Base-by-base conservation (phyloP, 139 green algal genomes). In the Asterochloris erici region DNA sequence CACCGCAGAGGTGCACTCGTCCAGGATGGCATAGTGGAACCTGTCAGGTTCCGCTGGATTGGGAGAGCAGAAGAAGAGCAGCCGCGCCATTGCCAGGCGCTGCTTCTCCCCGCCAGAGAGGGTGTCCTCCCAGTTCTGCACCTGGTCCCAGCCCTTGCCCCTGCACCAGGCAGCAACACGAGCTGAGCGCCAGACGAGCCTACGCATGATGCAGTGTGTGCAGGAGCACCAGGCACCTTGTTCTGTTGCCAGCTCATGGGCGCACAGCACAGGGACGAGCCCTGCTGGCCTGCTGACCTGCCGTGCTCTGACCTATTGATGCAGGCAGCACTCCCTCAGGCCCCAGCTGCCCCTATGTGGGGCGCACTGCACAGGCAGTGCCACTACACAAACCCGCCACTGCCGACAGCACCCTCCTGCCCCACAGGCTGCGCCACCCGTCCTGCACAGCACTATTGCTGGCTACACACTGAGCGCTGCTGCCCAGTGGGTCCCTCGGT, bases 81-180 rank as follows among this genome's bases (percentile, higher is more conserved):
- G 89, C 11, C 95, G 88, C 11, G 95, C 95, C 93, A 97, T 96
- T 23, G 94, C 95, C 68, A 98, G 88, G 24, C 95, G 89, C 90
- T 98, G 95, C 90, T 97, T 96, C 90, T 98, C 95, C 12, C 95
- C 95, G 21, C 94, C 94, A 17, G 82, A 91, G 73, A 98, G 91
- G 12, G 91, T 94, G 85, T 98, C 94, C 60, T 86, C 81, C 94
- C 93, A 96, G 71, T 88, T 84, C 83, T 96, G 93, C 78, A 94
- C 87, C 83, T 88, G 84, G 19, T 94, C 87, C 88, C 89, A 92
- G 19, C 82, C 76, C 26, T 81, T 79, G 28, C 80, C 68, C 78
- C 77, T 85, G 27, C 63, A 68, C 0, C 29, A 77, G 26, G 16
- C 79, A 83, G 17, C 63, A 12, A 77, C 24, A 77, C 14, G 4